These are phyloP conservation scores for Casaregolazyma lundiana DNA, from an alignment of 1,139 yeast genomes.

Conservation along the genomic window DNA sequence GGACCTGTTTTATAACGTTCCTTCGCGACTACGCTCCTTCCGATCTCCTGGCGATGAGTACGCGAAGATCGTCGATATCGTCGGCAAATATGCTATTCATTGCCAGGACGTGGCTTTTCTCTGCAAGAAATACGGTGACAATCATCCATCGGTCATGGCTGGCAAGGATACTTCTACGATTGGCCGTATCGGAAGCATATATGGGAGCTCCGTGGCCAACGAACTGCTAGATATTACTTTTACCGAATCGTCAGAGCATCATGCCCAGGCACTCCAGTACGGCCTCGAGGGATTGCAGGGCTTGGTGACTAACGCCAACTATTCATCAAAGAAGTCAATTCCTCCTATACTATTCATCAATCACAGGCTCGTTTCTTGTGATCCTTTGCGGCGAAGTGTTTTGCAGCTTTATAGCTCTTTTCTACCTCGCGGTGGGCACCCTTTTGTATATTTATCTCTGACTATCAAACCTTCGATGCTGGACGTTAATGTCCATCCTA, in stretches of 20 bases:
- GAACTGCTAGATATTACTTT: slow-evolving; percentile 46
- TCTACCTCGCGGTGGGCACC: slow-evolving; percentile 74
- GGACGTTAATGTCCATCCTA: slow-evolving; percentile 95
- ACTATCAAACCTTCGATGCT: slow-evolving; percentile 61
- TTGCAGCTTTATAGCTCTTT: slow-evolving; percentile 58
- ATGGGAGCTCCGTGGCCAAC: slow-evolving; percentile 65
- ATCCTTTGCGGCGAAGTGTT: slow-evolving; percentile 69
- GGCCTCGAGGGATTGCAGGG: slow-evolving; percentile 52
- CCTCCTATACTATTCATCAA: slow-evolving; percentile 75
- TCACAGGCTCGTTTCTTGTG: slow-evolving; percentile 75
- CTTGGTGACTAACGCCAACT: slow-evolving; percentile 67
- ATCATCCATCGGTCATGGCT: slow-evolving; percentile 26
- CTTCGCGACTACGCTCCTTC: slow-evolving; percentile 68
- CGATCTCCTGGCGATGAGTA: slow-evolving; percentile 71
- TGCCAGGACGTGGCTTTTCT: slow-evolving; percentile 64
- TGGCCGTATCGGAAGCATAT: slow-evolving; percentile 71
- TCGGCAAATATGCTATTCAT: slow-evolving; percentile 80
- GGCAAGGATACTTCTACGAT: slow-evolving; percentile 24
- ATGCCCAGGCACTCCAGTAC: slow-evolving; percentile 23
- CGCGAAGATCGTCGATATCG: slow-evolving; percentile 70
- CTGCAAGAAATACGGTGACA: slow-evolving; percentile 71
- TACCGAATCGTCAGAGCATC: slow-evolving; percentile 4
- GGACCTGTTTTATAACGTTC: slow-evolving; percentile 84
- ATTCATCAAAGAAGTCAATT: slow-evolving; percentile 58
- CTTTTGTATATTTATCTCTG: slow-evolving; percentile 72